Percentiles rank a stretch among this genome's conserved stretches.
Evolutionary conservation across 2,329 filamentous ascomycete species (phyloP).

Genomic region (Plectosphaerella sp.): DNA sequence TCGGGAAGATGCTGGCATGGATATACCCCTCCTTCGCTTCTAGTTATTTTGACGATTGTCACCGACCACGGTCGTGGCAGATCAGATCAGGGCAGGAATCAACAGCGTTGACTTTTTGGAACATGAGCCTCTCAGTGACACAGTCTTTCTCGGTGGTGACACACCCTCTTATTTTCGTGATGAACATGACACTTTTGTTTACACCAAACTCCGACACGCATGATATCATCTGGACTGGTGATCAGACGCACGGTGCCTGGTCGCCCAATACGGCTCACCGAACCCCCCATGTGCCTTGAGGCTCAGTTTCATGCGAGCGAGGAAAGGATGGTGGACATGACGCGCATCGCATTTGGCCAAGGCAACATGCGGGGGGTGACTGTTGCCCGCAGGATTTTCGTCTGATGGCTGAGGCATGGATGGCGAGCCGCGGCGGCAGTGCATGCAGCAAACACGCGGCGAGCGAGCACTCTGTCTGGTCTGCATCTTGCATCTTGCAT

Average conservation of each 20-base stretch:
- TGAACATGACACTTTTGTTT: neutral
- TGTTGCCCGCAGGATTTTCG: no score
- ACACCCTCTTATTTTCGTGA: no score
- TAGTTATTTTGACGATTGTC: conserved; percentile 1
- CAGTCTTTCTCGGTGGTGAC: no score
- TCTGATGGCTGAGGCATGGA: no score
- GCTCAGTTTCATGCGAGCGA: neutral
- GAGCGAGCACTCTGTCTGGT: no score
- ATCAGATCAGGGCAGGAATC: conserved; percentile 1
- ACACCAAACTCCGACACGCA: no score
- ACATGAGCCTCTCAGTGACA: neutral
- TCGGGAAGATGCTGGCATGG: conserved; percentile 7
- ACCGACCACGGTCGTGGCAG: neutral
- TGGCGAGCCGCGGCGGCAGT: no score
- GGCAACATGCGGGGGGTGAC: neutral
- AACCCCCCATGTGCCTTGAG: neutral
- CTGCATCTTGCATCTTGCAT: no score
- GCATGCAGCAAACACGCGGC: no score
- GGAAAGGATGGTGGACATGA: no score
- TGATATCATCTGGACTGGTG: neutral
- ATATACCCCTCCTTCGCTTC: conserved; percentile 9
- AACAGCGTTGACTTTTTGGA: neutral
- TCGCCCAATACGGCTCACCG: neutral
- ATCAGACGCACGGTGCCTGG: neutral
- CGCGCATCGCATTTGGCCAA: neutral